A percentile compares a stretch with the other conserved stretches of the same genome.
phyloP scores from a whole-genome alignment of 371 early-diverging fungal genomes.

The Zychaea mexicana region DNA sequence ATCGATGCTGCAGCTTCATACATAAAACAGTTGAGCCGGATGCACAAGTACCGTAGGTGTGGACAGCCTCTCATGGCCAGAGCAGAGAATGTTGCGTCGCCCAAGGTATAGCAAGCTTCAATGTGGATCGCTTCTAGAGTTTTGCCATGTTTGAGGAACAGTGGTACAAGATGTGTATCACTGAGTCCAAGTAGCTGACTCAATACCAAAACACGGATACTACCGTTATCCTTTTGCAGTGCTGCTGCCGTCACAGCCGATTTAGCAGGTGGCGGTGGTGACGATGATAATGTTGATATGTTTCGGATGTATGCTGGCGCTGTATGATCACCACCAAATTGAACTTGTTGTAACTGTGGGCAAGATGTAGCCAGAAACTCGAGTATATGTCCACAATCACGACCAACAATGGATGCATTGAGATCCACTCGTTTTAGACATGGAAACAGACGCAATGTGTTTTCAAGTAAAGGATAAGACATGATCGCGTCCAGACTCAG shows the following conservation, averaged over 20 bases:
- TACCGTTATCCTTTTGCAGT: no score
- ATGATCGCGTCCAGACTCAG: neutral
- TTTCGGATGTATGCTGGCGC: neutral
- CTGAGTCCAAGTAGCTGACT: neutral
- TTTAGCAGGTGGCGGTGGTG: no score
- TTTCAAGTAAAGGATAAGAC: neutral
- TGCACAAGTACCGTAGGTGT: neutral
- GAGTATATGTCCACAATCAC: neutral
- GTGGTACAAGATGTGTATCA: neutral
- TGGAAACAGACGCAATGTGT: neutral
- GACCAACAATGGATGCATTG: neutral
- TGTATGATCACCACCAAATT: neutral
- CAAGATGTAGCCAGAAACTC: neutral
- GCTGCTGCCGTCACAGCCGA: no score
- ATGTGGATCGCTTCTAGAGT: neutral
- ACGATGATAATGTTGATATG: neutral
- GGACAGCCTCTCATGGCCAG: neutral
- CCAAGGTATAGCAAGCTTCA: neutral
- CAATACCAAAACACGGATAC: neutral
- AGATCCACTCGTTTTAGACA: neutral
- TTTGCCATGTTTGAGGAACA: neutral
- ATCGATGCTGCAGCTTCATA: neutral
- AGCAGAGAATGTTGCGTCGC: neutral
- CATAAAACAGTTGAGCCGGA: neutral
- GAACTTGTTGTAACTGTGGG: neutral